Percentiles rank a stretch among this genome's conserved stretches.
phyloP scores from a whole-genome alignment of 176 grass and related monocot genomes.

The Guadua angustifolia region DNA sequence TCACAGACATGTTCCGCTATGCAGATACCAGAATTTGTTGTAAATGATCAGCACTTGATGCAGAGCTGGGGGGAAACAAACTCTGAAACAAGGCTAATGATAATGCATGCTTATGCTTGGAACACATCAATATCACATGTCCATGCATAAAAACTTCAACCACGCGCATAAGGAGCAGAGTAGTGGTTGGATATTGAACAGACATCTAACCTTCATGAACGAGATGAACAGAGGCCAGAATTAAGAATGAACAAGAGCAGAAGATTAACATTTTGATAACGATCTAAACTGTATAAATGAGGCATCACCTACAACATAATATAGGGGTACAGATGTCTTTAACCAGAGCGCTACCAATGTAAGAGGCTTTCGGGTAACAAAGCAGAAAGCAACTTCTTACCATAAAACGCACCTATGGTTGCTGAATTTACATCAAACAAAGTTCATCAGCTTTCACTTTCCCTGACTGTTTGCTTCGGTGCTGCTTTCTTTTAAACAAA shows the following conservation, averaged over 20 bases:
- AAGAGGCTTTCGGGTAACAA: constrained; percentile 46
- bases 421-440: constrained; percentile 55
- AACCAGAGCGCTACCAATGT: constrained; percentile 19
- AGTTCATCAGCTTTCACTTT: constrained; percentile 56
- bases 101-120: neutral
- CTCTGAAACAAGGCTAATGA: neutral
- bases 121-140: neutral
- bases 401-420: constrained; percentile 53
- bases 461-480: constrained; percentile 25
- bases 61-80: neutral
- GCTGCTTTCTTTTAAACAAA: constrained; percentile 47
- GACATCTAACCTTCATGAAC: neutral
- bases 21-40: constrained; percentile 25
- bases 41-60: constrained; percentile 1
- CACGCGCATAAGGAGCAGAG: neutral
- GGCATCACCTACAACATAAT: constrained; percentile 44
- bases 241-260: neutral
- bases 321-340: constrained; percentile 28
- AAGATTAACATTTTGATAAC: constrained; percentile 1
- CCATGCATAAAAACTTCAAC: neutral
- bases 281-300: constrained; percentile 49
- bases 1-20: neutral
- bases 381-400: constrained; percentile 48
- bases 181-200: neutral
- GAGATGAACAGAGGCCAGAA: neutral